Percentiles rank a stretch among this genome's conserved stretches.
Evolutionary conservation across 306 rosid genomes (phyloP).

Genomic region (Sicyos edulis): DNA sequence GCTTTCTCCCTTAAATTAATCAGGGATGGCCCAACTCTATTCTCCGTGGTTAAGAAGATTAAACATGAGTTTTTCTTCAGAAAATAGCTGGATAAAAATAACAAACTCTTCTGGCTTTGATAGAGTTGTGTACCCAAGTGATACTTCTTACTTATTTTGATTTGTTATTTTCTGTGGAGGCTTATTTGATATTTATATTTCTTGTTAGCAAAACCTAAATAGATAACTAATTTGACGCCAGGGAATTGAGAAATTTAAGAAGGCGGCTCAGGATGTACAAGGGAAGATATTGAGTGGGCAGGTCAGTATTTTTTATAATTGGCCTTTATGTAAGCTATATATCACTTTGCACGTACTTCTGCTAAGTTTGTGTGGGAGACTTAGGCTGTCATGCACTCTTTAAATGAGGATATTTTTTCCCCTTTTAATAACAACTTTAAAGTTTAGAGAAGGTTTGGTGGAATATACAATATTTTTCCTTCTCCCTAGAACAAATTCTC

Average conservation of each 20-base stretch:
- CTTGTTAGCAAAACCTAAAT: slow-evolving; percentile 9
- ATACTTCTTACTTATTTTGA: slow-evolving; percentile 5
- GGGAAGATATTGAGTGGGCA: slow-evolving; percentile 80
- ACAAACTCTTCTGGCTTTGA: neutral
- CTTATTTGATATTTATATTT: neutral
- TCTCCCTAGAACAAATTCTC: too few species aligned
- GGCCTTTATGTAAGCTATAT: neutral
- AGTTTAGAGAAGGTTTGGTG: too few species aligned
- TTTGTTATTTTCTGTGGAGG: neutral
- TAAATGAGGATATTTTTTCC: neutral
- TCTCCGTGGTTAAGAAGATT: too few species aligned
- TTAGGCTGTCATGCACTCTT: neutral
- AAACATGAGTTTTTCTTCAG: too few species aligned
- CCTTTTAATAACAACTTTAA: too few species aligned
- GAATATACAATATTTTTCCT: too few species aligned
- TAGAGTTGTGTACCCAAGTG: neutral
- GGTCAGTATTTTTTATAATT: slow-evolving; percentile 43
- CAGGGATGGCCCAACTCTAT: too few species aligned
- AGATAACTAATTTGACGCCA: slow-evolving; percentile 28
- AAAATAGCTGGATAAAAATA: neutral
- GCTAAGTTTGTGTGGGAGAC: neutral
- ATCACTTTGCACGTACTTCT: neutral
- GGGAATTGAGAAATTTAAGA: slow-evolving; percentile 92
- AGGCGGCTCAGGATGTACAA: slow-evolving; percentile 75
- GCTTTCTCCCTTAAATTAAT: too few species aligned